phyloP scores from a whole-genome alignment of 768 basidiomycete species.

The Gyrodon lividus region DNA sequence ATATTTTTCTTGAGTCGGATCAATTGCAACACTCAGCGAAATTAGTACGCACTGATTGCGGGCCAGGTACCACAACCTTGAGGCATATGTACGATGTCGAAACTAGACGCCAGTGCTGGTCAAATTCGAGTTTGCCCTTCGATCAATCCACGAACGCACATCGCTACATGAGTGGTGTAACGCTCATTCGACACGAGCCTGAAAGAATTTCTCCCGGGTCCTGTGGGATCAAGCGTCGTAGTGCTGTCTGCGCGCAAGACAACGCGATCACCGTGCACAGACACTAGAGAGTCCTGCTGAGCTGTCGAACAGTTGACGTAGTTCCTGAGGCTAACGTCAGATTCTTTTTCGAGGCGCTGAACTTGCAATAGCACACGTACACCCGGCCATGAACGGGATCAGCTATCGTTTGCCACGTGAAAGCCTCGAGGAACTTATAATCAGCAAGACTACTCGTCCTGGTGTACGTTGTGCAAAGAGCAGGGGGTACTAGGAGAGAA shows the following conservation, averaged over 20 bases:
- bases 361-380: slow-evolving; percentile 1
- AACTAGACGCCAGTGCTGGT: not conserved
- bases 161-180: slow-evolving; percentile 26
- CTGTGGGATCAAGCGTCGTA: slow-evolving; percentile 20
- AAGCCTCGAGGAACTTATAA: slow-evolving; percentile 40
- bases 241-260: slow-evolving; percentile 28
- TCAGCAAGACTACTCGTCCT: slow-evolving; percentile 47
- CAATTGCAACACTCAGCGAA: not conserved
- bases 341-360: not conserved
- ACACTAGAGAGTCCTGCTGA: slow-evolving; percentile 52
- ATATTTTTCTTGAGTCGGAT: not conserved
- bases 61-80: slow-evolving; percentile 32
- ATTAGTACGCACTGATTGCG: slow-evolving; percentile 12
- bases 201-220: slow-evolving; percentile 30
- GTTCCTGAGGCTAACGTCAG: slow-evolving; percentile 22
- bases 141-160: slow-evolving; percentile 18
- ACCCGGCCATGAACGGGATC: slow-evolving; percentile 26
- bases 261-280: slow-evolving; percentile 40
- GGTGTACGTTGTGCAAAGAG: slow-evolving; percentile 44
- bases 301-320: slow-evolving; percentile 49
- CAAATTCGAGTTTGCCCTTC: slow-evolving; percentile 10
- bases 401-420: slow-evolving; percentile 17
- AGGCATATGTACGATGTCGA: slow-evolving; percentile 32
- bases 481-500: slow-evolving; percentile 4
- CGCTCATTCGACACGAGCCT: slow-evolving; percentile 22